Conservation (phyloP, 2,329 filamentous ascomycete species). For the Purpureocillium lavendulum region DNA sequence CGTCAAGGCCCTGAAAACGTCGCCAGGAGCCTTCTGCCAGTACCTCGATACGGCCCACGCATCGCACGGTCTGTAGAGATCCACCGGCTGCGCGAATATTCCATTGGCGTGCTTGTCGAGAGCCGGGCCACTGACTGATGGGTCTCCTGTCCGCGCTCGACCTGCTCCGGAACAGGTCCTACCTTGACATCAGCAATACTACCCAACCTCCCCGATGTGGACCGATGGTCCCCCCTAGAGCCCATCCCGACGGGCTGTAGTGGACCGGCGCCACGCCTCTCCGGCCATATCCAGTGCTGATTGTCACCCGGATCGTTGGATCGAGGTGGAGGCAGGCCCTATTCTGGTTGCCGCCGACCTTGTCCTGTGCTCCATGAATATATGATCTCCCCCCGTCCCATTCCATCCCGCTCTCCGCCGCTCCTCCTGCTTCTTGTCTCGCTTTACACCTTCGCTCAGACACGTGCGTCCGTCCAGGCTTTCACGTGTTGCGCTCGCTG, state of each 20-base stretch:
- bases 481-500: conserved; percentile 3
- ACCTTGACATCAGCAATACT: conserved; percentile 1
- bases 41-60: too few species aligned
- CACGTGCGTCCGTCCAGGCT: conserved; percentile 3
- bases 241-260: neutral
- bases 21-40: too few species aligned
- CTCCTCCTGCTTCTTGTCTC: neutral
- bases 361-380: conserved; percentile 1
- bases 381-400: conserved; percentile 8
- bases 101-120: too few species aligned
- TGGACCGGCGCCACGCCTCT: conserved; percentile 2
- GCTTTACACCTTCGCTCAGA: conserved; percentile 5
- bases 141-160: too few species aligned
- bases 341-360: too few species aligned
- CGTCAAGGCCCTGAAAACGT: too few species aligned
- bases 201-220: conserved; percentile 5
- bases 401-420: neutral
- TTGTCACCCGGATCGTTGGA: conserved; percentile 1
- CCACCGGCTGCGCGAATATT: too few species aligned
- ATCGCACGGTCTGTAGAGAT: too few species aligned
- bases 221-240: conserved; percentile 1
- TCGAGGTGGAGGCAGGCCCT: neutral
- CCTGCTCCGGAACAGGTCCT: neutral
- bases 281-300: conserved; percentile 1
- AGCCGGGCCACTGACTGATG: too few species aligned